Conservation (phyloP, 345 rosid genomes). For the Gossypium bickii region DNA sequence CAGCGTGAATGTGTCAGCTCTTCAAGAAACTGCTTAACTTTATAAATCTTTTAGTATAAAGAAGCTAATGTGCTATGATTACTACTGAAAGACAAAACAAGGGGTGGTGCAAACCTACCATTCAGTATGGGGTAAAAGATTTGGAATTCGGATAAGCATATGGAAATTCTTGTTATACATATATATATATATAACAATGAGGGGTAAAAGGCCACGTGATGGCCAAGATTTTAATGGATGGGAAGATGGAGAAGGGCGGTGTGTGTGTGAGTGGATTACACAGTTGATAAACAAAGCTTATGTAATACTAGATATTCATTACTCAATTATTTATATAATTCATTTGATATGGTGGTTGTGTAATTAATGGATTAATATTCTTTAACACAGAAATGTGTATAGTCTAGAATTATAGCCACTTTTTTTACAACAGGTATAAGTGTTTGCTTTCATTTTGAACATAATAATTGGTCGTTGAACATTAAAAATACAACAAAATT, state of each 20-base stretch:
- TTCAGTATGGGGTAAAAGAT: background rate
- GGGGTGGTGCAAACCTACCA: slow-evolving; percentile 7
- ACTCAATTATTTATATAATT: slow-evolving; percentile 1
- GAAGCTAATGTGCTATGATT: slow-evolving; percentile 30
- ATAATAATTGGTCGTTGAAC: background rate
- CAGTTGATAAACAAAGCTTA: background rate
- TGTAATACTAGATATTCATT: background rate
- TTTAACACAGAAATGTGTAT: background rate
- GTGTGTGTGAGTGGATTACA: background rate
- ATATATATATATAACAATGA: slow-evolving; percentile 15
- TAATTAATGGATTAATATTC: background rate
- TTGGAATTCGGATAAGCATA: slow-evolving; percentile 14
- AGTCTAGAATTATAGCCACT: background rate
- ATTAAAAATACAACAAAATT: background rate
- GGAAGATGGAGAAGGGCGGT: background rate
- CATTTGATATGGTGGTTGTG: background rate
- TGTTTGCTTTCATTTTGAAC: background rate
- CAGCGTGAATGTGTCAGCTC: background rate
- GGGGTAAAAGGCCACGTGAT: slow-evolving; percentile 25
- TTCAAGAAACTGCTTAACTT: slow-evolving; percentile 8
- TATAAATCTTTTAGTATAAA: slow-evolving; percentile 21
- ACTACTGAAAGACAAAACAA: slow-evolving; percentile 20
- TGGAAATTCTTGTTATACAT: background rate
- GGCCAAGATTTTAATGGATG: slow-evolving; percentile 28
- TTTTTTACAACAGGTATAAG: background rate